Evolutionary conservation across 2,329 filamentous ascomycete genomes (phyloP).

Genomic region (Atkinsonella hypoxylon): DNA sequence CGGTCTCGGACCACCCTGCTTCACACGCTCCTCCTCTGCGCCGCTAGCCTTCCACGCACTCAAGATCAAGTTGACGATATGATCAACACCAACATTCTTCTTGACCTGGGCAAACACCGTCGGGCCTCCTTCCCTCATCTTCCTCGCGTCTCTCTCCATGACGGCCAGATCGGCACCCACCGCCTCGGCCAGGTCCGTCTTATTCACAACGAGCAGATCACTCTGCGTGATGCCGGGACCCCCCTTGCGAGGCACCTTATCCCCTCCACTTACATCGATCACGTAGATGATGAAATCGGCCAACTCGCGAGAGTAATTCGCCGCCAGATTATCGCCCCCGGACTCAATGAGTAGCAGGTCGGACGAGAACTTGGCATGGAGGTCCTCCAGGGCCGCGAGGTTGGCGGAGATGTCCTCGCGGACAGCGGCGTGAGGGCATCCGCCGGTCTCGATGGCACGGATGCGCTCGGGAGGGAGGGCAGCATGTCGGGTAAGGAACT

Average conservation of each 20-base stretch:
- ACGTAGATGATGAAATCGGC: constrained; percentile 98
- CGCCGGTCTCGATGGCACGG: constrained; percentile 92
- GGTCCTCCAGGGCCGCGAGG: constrained; percentile 78
- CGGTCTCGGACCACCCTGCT: constrained; percentile 42
- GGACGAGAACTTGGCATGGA: constrained; percentile 67
- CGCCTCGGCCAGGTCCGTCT: constrained; percentile 85
- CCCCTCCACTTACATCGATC: constrained; percentile 90
- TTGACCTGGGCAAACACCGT: constrained; percentile 98
- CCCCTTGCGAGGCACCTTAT: constrained; percentile 93
- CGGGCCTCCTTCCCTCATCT: constrained; percentile 91
- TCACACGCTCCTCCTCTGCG: constrained; percentile 49
- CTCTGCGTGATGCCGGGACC: constrained; percentile 95
- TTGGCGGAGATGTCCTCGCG: constrained; percentile 95
- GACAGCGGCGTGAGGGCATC: constrained; percentile 92
- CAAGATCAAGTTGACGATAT: constrained; percentile 78
- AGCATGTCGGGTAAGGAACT: constrained; percentile 81
- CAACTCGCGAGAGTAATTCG: constrained; percentile 90
- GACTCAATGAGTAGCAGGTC: constrained; percentile 90
- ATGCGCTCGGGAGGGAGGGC: constrained; percentile 78
- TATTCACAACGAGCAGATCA: constrained; percentile 89
- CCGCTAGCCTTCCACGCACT: constrained; percentile 91
- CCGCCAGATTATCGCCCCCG: constrained; percentile 91
- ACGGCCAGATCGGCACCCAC: constrained; percentile 83
- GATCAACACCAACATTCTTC: constrained; percentile 69
- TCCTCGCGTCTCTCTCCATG: constrained; percentile 89